Evolutionary conservation across 192 early-diverging fungal species (phyloP).

Genomic region (Podila verticillata): DNA sequence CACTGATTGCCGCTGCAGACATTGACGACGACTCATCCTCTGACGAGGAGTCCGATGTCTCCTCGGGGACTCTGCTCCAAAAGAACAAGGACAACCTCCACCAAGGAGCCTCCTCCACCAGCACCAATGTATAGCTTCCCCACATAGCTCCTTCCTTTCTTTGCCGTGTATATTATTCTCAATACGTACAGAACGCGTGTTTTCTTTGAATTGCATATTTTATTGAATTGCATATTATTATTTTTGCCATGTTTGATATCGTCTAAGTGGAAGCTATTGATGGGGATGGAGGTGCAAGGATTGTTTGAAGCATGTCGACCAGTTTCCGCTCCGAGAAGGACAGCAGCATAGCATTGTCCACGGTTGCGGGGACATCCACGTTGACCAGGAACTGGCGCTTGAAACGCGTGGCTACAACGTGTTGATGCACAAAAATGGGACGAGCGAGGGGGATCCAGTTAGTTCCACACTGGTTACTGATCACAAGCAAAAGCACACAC

Average conservation of each 20-base stretch:
- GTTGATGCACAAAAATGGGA: too few species aligned
- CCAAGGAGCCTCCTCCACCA: neutral
- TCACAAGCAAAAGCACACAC: neutral
- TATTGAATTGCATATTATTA: too few species aligned
- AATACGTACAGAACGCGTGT: too few species aligned
- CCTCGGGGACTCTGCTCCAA: neutral
- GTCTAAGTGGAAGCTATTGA: neutral
- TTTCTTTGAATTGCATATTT: too few species aligned
- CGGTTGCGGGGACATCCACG: constrained; percentile 20
- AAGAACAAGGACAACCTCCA: neutral
- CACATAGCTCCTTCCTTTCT: too few species aligned
- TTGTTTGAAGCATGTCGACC: constrained; percentile 26
- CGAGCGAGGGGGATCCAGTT: too few species aligned
- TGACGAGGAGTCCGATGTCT: neutral
- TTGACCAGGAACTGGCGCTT: constrained; percentile 39
- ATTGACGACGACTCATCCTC: neutral
- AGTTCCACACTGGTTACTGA: too few species aligned
- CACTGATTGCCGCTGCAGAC: constrained; percentile 27
- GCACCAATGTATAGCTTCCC: neutral
- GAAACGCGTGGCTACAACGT: constrained; percentile 32
- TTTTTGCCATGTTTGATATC: neutral
- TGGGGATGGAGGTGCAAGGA: neutral
- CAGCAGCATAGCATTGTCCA: constrained; percentile 34
- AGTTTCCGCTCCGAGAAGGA: constrained; percentile 33
- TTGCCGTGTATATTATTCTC: too few species aligned